Evolutionary conservation across 2,329 filamentous ascomycete species (phyloP).

Genomic region (Phialophora tarda): DNA sequence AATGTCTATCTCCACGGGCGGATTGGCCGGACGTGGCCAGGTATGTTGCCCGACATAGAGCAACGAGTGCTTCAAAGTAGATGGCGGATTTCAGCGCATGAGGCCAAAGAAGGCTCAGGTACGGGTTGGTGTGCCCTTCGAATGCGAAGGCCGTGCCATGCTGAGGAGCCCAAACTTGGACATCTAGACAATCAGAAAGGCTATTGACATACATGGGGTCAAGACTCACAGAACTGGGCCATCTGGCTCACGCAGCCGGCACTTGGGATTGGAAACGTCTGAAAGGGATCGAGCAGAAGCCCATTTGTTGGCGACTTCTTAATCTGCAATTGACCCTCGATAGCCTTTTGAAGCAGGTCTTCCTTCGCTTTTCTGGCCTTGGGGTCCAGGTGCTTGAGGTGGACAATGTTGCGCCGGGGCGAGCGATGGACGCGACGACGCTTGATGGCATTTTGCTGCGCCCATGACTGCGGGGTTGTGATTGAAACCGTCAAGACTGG

Average conservation of each 20-base stretch:
- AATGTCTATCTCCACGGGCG: conserved; percentile 14
- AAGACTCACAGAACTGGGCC: conserved; percentile 27
- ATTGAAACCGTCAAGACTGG: conserved; percentile 21
- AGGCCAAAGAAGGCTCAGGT: conserved; percentile 30
- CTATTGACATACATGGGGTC: background rate
- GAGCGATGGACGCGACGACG: conserved; percentile 12
- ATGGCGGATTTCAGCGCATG: conserved; percentile 24
- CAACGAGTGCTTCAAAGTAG: conserved; percentile 27
- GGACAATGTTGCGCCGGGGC: conserved; percentile 11
- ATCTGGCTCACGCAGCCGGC: conserved; percentile 17
- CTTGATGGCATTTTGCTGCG: conserved; percentile 20
- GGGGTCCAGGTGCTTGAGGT: conserved; percentile 9
- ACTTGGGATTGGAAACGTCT: conserved; percentile 27
- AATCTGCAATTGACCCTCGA: conserved; percentile 18
- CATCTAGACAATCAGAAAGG: conserved; percentile 18
- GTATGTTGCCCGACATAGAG: conserved; percentile 25
- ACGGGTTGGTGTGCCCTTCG: conserved; percentile 28
- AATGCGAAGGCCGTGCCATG: conserved; percentile 28
- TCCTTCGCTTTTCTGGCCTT: conserved; percentile 15
- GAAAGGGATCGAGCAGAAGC: conserved; percentile 26
- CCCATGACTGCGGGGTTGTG: conserved; percentile 22
- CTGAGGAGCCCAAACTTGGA: conserved; percentile 31
- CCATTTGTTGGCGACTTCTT: conserved; percentile 21
- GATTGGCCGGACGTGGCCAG: conserved; percentile 20
- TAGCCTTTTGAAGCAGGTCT: conserved; percentile 12